Percentiles rank a stretch among this genome's conserved stretches.
phyloP scores from a whole-genome alignment of 192 early-diverging fungal genomes.

The Backusella morwellensis region DNA sequence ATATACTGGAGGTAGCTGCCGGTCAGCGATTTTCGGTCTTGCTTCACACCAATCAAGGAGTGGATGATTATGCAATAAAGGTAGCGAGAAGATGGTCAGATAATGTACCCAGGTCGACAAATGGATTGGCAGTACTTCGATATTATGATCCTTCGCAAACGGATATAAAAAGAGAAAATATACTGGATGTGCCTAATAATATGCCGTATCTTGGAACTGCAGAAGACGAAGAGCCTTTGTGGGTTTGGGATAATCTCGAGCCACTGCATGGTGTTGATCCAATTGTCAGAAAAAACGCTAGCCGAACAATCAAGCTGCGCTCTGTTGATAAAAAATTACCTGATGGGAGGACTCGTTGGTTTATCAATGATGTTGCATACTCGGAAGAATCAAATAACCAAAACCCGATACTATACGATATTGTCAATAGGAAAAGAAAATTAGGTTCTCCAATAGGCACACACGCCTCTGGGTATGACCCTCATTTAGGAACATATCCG shows the following conservation, averaged over 20 bases:
- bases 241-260: slow-evolving; percentile 27
- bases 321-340: background rate
- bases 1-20: slow-evolving; percentile 38
- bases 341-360: slow-evolving; percentile 19
- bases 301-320: slow-evolving; percentile 18
- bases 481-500: slow-evolving; percentile 25
- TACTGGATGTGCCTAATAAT: background rate
- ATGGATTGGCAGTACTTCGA: slow-evolving; percentile 24
- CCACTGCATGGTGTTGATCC: slow-evolving; percentile 16
- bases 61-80: slow-evolving; percentile 31
- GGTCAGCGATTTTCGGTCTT: slow-evolving; percentile 53
- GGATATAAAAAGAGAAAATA: background rate
- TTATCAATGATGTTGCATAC: slow-evolving; percentile 25
- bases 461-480: slow-evolving; percentile 24
- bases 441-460: background rate
- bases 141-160: slow-evolving; percentile 12
- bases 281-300: background rate
- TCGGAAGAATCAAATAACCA: background rate
- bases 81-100: slow-evolving; percentile 22
- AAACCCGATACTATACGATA: slow-evolving; percentile 14
- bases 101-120: background rate
- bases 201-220: background rate
- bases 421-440: background rate
- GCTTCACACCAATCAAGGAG: slow-evolving; percentile 29
- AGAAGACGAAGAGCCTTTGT: background rate